Evolutionary conservation across 148 eudicot genomes (phyloP).

Genomic region (Rhododendron molle): DNA sequence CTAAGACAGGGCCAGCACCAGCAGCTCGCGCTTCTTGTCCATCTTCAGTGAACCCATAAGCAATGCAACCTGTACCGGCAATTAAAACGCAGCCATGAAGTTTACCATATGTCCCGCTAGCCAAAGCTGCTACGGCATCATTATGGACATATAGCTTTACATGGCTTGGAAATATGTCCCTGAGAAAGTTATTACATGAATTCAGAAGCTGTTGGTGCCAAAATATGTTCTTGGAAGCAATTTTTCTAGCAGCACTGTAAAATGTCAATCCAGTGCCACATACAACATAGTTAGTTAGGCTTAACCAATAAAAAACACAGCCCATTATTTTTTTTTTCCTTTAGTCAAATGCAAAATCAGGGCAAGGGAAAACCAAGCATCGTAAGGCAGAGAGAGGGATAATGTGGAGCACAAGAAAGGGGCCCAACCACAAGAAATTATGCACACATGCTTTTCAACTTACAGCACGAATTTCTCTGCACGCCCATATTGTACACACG

Average conservation of each 20-base stretch:
- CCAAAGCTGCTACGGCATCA: conserved; percentile 88
- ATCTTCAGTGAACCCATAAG: conserved; percentile 74
- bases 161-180: conserved; percentile 51
- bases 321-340: no score
- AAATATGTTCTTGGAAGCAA: neutral
- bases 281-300: neutral
- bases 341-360: neutral
- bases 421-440: neutral
- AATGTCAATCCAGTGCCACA: neutral
- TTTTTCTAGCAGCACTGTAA: neutral
- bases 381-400: neutral
- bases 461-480: neutral
- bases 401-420: neutral
- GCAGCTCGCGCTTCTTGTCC: conserved; percentile 79
- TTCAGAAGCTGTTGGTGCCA: conserved; percentile 11
- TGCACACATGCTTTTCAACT: neutral
- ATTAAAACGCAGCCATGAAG: conserved; percentile 85
- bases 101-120: conserved; percentile 86
- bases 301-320: neutral
- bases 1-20: conserved; percentile 84
- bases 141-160: conserved; percentile 61
- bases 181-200: conserved; percentile 21
- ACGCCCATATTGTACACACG: neutral
- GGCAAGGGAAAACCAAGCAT: neutral
- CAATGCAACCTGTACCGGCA: conserved; percentile 79